Conservation (phyloP, 208 protist genomes). For the Vickermania ingenoplastis region DNA sequence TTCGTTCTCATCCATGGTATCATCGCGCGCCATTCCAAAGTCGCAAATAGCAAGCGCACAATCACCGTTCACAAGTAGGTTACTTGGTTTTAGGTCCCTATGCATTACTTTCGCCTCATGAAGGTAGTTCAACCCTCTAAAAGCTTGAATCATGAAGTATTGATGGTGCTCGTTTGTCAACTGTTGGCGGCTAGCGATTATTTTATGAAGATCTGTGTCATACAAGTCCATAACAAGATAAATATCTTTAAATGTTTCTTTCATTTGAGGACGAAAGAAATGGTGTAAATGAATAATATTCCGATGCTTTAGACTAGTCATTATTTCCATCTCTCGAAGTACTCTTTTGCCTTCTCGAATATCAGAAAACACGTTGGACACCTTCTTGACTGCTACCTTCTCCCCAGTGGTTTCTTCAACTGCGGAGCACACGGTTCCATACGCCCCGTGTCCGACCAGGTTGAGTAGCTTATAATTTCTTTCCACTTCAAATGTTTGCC, state of each 20-base stretch:
- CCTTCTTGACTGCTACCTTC: conserved; percentile 97
- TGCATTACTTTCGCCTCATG: conserved; percentile 97
- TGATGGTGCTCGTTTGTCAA: conserved; percentile 96
- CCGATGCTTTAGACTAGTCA: conserved; percentile 87
- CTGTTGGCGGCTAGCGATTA: conserved; percentile 92
- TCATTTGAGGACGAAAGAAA: conserved; percentile 63
- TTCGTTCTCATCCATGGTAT: conserved; percentile 28
- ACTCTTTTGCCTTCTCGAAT: conserved; percentile 93
- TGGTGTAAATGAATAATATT: conserved; percentile 90
- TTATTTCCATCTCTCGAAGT: conserved; percentile 95
- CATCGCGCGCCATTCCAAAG: conserved; percentile 86
- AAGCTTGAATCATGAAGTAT: conserved; percentile 98
- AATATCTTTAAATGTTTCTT: conserved; percentile 78
- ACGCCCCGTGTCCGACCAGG: conserved; percentile 71
- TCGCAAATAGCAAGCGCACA: conserved; percentile 93
- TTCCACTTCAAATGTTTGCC: conserved; percentile 80
- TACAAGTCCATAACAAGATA: conserved; percentile 88
- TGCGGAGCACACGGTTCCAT: conserved; percentile 85
- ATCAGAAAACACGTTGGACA: conserved; percentile 92
- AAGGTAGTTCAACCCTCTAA: conserved; percentile 93
- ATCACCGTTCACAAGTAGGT: conserved; percentile 93
- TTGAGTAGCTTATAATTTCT: conserved; percentile 69
- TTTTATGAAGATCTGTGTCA: conserved; percentile 97
- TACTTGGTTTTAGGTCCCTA: conserved; percentile 93
- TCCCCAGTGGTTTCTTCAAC: conserved; percentile 31